Base-by-base conservation (phyloP, 805 yeast species). In the Cephaloascus fragrans region DNA sequence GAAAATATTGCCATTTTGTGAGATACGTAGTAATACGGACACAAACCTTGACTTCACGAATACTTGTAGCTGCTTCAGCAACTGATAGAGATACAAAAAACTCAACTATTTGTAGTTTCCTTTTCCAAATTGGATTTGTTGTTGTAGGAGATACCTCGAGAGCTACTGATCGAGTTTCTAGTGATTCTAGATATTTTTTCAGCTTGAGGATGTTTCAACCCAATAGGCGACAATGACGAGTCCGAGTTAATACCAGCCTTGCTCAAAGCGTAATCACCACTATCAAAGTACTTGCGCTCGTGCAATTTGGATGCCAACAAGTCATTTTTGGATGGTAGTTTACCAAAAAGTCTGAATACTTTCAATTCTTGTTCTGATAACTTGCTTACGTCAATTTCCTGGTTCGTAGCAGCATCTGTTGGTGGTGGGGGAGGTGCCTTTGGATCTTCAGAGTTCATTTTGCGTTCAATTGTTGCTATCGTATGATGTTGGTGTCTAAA, bases 201-300 rank as follows among this genome's bases (percentile, higher is more conserved):
- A 34, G 77, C 75, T 42, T 71, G 71, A 3, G 80, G 79, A 42
- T 68, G 70, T 36, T 62, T 63, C 53, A 73, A 50, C 2, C 63
- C 58, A 10, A 62, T 64, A 17, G 57, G 53, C 49, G 39, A 20
- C 49, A 12, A 16, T 29, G 19, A n/a, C 10, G 12, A 19, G 14
- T 12, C 37, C 50, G 53, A 34, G 48, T 52, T 59, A 10, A 67
- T 65, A 5, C 86, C 86, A 2, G 79, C 84, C 56, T 69, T 80
- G 48, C 78, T 83, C 72, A 88, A 73, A 9, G 96, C 96, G 58
- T 88, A 88, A 60, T 88, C 97, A 8, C 96, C 96, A 44, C 94
- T 83, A 54, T 88, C 97, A 52, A 88, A 89, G 59, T 83, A 88
- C 64, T 87, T 89, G 50, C 95, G 76, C 46, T 88, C 96, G 59